phyloP scores from a whole-genome alignment of 2,329 filamentous ascomycete species.

The Cordyceps cicadae region DNA sequence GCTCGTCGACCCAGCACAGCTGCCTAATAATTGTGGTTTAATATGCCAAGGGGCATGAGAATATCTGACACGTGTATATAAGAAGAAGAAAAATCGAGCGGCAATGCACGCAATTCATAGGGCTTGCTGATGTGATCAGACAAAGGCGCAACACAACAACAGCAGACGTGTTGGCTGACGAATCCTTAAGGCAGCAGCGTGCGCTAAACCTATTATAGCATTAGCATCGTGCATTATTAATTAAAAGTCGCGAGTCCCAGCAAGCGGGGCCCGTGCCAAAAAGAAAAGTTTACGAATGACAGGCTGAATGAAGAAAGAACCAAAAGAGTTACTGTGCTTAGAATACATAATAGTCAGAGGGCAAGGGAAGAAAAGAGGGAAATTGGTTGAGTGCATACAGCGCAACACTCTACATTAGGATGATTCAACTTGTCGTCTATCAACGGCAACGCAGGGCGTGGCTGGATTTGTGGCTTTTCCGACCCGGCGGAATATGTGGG shows the following conservation, averaged over 20 bases:
- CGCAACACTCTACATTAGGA: not conserved
- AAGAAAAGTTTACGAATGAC: not conserved
- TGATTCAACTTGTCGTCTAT: not conserved
- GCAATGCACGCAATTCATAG: slow-evolving; percentile 1
- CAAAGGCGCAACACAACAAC: not conserved
- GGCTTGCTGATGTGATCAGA: not conserved
- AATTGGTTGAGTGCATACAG: not conserved
- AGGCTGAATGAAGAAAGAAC: not conserved
- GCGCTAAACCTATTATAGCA: not conserved
- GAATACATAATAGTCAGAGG: not conserved
- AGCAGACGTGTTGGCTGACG: not conserved
- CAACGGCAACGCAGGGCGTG: too few relatives aligned
- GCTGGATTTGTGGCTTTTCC: not conserved
- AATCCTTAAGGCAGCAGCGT: not conserved
- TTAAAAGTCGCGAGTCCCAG: not conserved
- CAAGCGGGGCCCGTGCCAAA: not conserved
- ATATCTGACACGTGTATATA: not conserved
- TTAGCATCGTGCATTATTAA: too few relatives aligned
- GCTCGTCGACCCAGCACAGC: not conserved
- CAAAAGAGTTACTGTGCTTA: too few relatives aligned
- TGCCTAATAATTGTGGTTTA: not conserved
- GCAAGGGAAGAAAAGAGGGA: not conserved
- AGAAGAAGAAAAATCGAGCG: not conserved
- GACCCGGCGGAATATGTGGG: not conserved
- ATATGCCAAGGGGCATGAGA: not conserved